Evolutionary conservation across 495 filamentous ascomycete genomes (phyloP).

Genomic region (Xylaria cubensis): DNA sequence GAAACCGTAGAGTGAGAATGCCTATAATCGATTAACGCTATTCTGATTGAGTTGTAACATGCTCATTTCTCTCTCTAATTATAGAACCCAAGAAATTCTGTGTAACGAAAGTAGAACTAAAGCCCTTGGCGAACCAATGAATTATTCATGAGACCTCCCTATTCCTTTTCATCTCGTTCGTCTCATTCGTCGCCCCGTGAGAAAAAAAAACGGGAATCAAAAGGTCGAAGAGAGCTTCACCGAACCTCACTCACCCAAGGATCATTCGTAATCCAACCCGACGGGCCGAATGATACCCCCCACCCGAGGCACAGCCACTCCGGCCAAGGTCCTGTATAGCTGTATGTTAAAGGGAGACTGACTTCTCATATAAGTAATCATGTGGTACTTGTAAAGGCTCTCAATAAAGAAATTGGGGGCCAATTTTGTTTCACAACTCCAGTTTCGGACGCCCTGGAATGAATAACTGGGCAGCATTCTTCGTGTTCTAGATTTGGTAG

Average conservation of each 20-base stretch:
- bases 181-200: slow-evolving; percentile 7
- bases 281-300: slow-evolving; percentile 10
- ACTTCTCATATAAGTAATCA: not conserved
- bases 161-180: not conserved
- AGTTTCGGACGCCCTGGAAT: not conserved
- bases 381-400: not conserved
- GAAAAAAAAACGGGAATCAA: not conserved
- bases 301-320: not conserved
- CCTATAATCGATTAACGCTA: not conserved
- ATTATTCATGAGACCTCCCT: not conserved
- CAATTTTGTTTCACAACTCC: not conserved
- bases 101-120: not conserved
- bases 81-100: not conserved
- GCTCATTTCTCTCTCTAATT: not conserved
- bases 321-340: not conserved
- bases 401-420: not conserved
- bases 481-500: not conserved
- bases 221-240: slow-evolving; percentile 10
- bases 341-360: not conserved
- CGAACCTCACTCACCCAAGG: slow-evolving; percentile 4
- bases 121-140: not conserved
- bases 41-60: not conserved
- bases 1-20: not conserved
- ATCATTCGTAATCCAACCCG: not conserved
- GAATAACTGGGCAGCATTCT: not conserved